phyloP scores from a whole-genome alignment of 2,329 filamentous ascomycete genomes.

The Alternaria triticimaculans region DNA sequence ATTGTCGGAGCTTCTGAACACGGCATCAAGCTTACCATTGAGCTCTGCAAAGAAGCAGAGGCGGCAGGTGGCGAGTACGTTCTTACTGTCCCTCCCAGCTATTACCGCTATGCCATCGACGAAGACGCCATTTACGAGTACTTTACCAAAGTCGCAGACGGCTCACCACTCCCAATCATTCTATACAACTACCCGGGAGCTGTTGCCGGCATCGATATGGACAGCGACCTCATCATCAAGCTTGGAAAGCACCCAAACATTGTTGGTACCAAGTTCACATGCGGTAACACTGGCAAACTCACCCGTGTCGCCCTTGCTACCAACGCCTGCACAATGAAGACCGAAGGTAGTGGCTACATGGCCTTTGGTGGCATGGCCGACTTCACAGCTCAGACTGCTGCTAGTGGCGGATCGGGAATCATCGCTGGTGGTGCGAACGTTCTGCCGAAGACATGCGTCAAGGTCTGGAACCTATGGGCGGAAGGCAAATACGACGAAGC shows the following conservation, averaged over 20 bases:
- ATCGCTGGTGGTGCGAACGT: constrained; percentile 88
- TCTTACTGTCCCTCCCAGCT: constrained; percentile 79
- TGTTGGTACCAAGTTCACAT: constrained; percentile 89
- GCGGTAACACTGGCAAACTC: constrained; percentile 87
- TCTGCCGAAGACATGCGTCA: constrained; percentile 80
- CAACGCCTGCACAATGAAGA: constrained; percentile 70
- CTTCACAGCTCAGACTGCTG: constrained; percentile 82
- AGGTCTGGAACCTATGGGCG: constrained; percentile 77
- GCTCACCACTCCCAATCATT: constrained; percentile 76
- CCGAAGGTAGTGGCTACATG: constrained; percentile 67
- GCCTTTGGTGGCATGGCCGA: constrained; percentile 88
- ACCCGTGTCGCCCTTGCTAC: constrained; percentile 79
- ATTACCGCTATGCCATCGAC: constrained; percentile 80
- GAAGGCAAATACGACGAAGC: constrained; percentile 78
- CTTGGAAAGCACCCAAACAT: constrained; percentile 84
- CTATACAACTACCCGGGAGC: constrained; percentile 93
- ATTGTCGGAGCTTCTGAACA: constrained; percentile 84
- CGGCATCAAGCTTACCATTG: constrained; percentile 80
- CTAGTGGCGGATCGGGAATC: constrained; percentile 80
- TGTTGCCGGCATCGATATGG: constrained; percentile 86
- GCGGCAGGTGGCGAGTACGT: constrained; percentile 79
- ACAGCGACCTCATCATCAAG: constrained; percentile 83
- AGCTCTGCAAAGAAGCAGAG: constrained; percentile 71
- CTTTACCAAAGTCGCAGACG: constrained; percentile 77
- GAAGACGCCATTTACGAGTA: constrained; percentile 76